These are phyloP conservation scores for Phaeosphaeria sp. DNA, from an alignment of 2,329 filamentous ascomycete genomes.

Conservation along the genomic window DNA sequence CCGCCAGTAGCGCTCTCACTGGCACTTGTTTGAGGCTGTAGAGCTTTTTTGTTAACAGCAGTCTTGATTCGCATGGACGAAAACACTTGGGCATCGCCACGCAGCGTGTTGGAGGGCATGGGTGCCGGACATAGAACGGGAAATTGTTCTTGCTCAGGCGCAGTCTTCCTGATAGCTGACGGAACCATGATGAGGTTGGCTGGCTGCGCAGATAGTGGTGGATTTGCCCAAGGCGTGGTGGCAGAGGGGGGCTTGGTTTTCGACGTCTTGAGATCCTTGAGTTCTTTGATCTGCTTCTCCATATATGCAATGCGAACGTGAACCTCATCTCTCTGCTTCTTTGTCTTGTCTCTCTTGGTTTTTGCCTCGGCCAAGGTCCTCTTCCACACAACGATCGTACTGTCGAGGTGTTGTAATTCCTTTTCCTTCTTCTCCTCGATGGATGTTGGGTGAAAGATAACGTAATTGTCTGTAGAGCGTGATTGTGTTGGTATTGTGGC, in stretches of 20 bases:
- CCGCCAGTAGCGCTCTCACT: background rate
- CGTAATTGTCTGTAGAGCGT: background rate
- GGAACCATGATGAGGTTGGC: background rate
- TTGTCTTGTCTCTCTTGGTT: background rate
- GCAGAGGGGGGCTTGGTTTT: background rate
- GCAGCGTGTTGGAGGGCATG: background rate
- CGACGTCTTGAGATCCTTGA: background rate
- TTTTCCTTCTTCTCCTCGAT: background rate
- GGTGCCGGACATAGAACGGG: background rate
- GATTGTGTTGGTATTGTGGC: background rate
- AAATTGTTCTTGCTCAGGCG: background rate
- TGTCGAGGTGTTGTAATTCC: background rate
- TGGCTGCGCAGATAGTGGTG: background rate
- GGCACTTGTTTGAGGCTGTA: background rate
- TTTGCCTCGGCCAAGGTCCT: background rate
- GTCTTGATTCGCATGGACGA: background rate
- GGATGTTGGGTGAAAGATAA: background rate
- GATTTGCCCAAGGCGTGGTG: background rate
- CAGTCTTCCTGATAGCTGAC: background rate
- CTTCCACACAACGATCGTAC: slow-evolving; percentile 1
- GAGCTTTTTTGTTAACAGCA: background rate
- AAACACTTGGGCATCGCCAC: background rate
- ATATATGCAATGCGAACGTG: background rate
- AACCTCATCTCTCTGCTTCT: background rate
- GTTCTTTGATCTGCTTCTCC: background rate